phyloP scores from a whole-genome alignment of 1,284 basidiomycete genomes.

The Malassezia psittaci region DNA sequence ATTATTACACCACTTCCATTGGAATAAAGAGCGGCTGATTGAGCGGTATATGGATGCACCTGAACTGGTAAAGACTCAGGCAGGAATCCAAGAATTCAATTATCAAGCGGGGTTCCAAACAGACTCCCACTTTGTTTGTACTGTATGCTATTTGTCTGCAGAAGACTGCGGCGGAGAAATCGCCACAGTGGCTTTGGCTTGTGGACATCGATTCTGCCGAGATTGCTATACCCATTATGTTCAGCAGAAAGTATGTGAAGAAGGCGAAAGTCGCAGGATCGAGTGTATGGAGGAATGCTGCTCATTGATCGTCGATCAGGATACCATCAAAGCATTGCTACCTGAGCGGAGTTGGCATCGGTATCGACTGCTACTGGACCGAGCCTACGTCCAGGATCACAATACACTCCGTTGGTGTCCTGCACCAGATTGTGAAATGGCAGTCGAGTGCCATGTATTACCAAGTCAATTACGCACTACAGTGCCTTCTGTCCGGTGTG shows the following conservation, averaged over 20 bases:
- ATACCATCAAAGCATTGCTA: slow-evolving; percentile 32
- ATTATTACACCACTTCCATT: slow-evolving; percentile 71
- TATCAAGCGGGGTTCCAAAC: slow-evolving; percentile 16
- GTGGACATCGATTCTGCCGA: slow-evolving; percentile 43
- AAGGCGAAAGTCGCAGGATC: slow-evolving; percentile 70
- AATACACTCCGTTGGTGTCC: slow-evolving; percentile 83
- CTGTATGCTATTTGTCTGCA: slow-evolving; percentile 36
- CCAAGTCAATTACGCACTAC: slow-evolving; percentile 57
- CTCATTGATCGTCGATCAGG: slow-evolving; percentile 57
- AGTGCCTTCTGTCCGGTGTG: slow-evolving; percentile 81
- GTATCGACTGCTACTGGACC: slow-evolving; percentile 74
- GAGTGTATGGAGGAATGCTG: slow-evolving; percentile 91
- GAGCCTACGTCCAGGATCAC: slow-evolving; percentile 80
- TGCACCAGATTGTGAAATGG: slow-evolving; percentile 58
- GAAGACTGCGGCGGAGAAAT: slow-evolving; percentile 32
- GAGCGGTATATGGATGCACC: slow-evolving; percentile 47
- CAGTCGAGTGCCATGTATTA: slow-evolving; percentile 72
- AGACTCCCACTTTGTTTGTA: slow-evolving; percentile 35
- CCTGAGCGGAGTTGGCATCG: slow-evolving; percentile 47
- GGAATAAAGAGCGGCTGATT: slow-evolving; percentile 88
- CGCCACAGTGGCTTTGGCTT: slow-evolving; percentile 36
- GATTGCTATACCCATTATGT: slow-evolving; percentile 80
- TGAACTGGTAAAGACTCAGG: slow-evolving; percentile 37
- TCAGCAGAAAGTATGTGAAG: slow-evolving; percentile 72
- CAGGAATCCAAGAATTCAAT: slow-evolving; percentile 36